Evolutionary conservation across 352 stramenopile species (phyloP), one percentile per base, ranked within the genome.

Genomic region (Phytophthora brassicae): DNA sequence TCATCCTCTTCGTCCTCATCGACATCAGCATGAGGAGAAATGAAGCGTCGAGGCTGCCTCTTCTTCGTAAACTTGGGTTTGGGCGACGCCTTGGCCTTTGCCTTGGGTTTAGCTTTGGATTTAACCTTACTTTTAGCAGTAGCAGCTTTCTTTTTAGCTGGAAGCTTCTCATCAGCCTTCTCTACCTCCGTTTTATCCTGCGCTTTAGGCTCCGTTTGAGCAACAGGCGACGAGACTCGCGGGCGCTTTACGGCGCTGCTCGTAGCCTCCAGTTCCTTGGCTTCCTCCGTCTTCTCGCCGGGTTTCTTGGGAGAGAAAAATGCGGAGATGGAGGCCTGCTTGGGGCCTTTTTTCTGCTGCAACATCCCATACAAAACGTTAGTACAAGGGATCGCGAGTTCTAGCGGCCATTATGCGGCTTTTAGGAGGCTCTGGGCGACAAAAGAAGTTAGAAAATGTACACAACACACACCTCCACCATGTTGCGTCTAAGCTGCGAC

Each of bases 251-350:
- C 17, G 24, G 38, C 39, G 26, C 46, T 45, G 38, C 45, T 66
- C 51, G 72, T 67, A 5, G 44, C 13, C 8, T 66, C 49, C 28
- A 52, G 45, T 19, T 66, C 61, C 24, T 38, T 23, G 5, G 39
- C 41, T 6, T 53, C 52, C 2, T 68, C 38, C 36, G 8, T 60
- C 57, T 26, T 36, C 11, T 61, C 62, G 23, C 45, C 57, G 8
- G 52, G 14, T 20, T 78, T 79, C 49, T 54, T 56, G 11, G 86
- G 86, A 39, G 86, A 90, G 64, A 95, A 95, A 61, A 93, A 95
- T 53, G 81, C 64, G 38, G 78, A 75, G 64, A 95, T 89, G 11
- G 81, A 85, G 31, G 75, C 79, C 65, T 95, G 83, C 55, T 64
- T 66, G 0, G 64, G n/a, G 7, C 49, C 56, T 36, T 94, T 92